Evolutionary conservation across 1,284 basidiomycete species (phyloP).

Genomic region (Xerocomus nothofagi): DNA sequence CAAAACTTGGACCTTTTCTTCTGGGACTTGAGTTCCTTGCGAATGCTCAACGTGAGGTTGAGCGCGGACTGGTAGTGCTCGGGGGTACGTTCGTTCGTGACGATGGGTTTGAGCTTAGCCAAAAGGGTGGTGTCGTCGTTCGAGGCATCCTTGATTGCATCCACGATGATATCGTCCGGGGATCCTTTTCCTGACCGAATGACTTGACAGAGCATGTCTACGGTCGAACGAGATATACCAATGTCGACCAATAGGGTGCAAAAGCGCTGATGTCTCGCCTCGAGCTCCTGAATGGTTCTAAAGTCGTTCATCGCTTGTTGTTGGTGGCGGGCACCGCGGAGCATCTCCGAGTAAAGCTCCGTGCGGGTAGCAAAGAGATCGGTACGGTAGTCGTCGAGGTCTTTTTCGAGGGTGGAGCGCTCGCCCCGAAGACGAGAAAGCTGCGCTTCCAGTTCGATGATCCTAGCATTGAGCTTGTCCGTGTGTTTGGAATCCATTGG

Average conservation of each 20-base stretch:
- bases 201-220: slow-evolving; percentile 24
- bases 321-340: slow-evolving; percentile 20
- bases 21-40: slow-evolving; percentile 43
- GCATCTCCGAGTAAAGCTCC: slow-evolving; percentile 34
- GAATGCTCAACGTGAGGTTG: slow-evolving; percentile 44
- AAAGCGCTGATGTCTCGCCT: slow-evolving; percentile 29
- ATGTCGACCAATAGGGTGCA: slow-evolving; percentile 34
- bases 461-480: slow-evolving; percentile 8
- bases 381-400: slow-evolving; percentile 32
- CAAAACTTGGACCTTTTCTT: slow-evolving; percentile 48
- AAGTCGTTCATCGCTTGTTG: slow-evolving; percentile 31
- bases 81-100: slow-evolving; percentile 42
- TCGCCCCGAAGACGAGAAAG: slow-evolving; percentile 14
- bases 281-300: slow-evolving; percentile 31
- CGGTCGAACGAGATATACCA: slow-evolving; percentile 29
- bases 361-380: slow-evolving; percentile 33
- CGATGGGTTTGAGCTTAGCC: slow-evolving; percentile 45
- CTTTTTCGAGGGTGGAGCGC: slow-evolving; percentile 21
- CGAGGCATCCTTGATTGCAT: slow-evolving; percentile 46
- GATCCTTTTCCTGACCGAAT: slow-evolving; percentile 25
- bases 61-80: slow-evolving; percentile 52
- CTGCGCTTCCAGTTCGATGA: slow-evolving; percentile 16
- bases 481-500: neutral
- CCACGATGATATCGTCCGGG: slow-evolving; percentile 47
- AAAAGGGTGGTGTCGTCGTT: slow-evolving; percentile 42